These are phyloP conservation scores for Ambispora gerdemannii DNA, from an alignment of 192 early-diverging fungal genomes.

Conservation along the genomic window DNA sequence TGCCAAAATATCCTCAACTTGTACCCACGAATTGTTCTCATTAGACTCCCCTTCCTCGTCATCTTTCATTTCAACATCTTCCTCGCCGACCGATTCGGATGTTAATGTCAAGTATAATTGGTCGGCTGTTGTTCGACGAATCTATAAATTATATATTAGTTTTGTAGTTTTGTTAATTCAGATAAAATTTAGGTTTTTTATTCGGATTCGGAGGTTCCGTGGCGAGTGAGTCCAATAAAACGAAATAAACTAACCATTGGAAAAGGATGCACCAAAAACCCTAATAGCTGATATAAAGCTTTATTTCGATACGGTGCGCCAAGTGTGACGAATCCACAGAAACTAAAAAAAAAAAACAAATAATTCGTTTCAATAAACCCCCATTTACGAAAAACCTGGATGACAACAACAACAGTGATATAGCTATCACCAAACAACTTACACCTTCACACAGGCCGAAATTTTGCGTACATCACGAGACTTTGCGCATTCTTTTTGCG, in stretches of 20 bases:
- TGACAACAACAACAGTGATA: too few relatives aligned
- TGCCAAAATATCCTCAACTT: slow-evolving; percentile 61
- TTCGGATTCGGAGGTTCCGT: too few relatives aligned
- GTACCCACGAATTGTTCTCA: neutral
- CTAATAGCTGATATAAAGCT: slow-evolving; percentile 58
- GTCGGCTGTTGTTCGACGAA: slow-evolving; percentile 68
- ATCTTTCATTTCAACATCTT: slow-evolving; percentile 22
- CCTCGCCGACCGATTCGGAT: slow-evolving; percentile 49
- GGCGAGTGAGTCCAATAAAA: too few relatives aligned
- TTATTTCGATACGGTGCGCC: slow-evolving; percentile 42
- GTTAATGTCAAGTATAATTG: slow-evolving; percentile 64
- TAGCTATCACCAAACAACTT: too few relatives aligned
- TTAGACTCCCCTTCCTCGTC: neutral
- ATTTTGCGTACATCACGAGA: slow-evolving; percentile 65
- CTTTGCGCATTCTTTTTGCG: slow-evolving; percentile 50
- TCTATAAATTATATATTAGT: slow-evolving; percentile 37
- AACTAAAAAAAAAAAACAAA: slow-evolving; percentile 37
- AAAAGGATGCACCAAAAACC: slow-evolving; percentile 70
- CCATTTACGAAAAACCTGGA: too few relatives aligned
- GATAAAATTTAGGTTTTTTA: neutral
- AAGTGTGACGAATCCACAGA: slow-evolving; percentile 46
- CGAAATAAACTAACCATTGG: slow-evolving; percentile 64
- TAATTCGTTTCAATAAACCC: slow-evolving; percentile 14
- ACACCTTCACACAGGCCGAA: slow-evolving; percentile 59
- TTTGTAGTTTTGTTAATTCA: neutral